phyloP scores from a whole-genome alignment of 2,329 filamentous ascomycete genomes.

The Epichloe coenophiala region DNA sequence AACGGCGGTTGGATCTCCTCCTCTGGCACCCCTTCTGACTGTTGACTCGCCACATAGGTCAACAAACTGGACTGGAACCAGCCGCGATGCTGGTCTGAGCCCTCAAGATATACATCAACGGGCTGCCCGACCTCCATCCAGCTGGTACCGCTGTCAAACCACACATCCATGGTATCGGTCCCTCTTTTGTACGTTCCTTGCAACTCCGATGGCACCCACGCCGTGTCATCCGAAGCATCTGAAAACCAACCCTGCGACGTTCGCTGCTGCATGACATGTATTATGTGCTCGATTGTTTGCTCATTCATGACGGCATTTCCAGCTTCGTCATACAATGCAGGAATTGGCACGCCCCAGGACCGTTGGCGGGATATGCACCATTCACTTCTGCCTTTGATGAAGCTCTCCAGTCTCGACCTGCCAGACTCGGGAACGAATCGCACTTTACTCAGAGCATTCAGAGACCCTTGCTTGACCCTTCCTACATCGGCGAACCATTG shows the following conservation, averaged over 20 bases:
- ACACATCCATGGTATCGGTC: conserved; percentile 96
- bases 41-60: conserved; percentile 61
- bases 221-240: conserved; percentile 58
- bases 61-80: conserved; percentile 97
- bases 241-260: conserved; percentile 94
- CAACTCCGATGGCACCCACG: conserved; percentile 61
- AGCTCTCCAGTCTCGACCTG: conserved; percentile 64
- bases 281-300: conserved; percentile 72
- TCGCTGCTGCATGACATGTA: conserved; percentile 59
- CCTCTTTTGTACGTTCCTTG: conserved; percentile 55
- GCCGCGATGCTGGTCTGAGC: conserved; percentile 88
- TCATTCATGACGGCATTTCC: conserved; percentile 68
- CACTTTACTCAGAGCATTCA: conserved; percentile 57
- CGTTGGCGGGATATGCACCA: conserved; percentile 98
- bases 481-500: conserved; percentile 97
- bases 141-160: conserved; percentile 96
- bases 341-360: conserved; percentile 93
- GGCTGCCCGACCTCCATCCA: conserved; percentile 52
- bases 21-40: conserved; percentile 16
- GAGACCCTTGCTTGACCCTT: conserved; percentile 61
- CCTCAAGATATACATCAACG: conserved; percentile 86
- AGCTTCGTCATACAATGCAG: conserved; percentile 64
- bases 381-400: conserved; percentile 75
- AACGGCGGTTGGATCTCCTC: conserved; percentile 48
- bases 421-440: conserved; percentile 68